Evolutionary conservation across 1,284 basidiomycete genomes (phyloP).

Genomic region (Puccinia hordei): DNA sequence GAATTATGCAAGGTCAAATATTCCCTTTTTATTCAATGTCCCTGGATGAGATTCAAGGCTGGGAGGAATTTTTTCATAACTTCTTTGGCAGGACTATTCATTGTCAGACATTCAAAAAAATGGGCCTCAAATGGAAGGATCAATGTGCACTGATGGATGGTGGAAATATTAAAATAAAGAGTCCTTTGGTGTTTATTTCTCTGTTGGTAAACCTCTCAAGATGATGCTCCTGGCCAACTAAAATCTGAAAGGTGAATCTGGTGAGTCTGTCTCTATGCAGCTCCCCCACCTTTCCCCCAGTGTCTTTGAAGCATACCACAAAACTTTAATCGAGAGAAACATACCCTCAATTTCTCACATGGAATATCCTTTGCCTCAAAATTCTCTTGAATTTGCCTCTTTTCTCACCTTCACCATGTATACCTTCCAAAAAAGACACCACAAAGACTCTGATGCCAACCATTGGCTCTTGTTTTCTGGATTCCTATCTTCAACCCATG

Average conservation of each 20-base stretch:
- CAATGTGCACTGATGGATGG: not conserved
- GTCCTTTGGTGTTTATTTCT: not conserved
- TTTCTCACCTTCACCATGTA: too few species aligned
- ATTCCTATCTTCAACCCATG: conserved; percentile 1
- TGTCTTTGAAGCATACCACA: too few species aligned
- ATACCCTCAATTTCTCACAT: too few species aligned
- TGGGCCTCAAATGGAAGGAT: not conserved
- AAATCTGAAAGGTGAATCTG: not conserved
- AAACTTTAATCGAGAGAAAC: too few species aligned
- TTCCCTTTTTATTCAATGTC: too few species aligned
- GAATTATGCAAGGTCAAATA: too few species aligned
- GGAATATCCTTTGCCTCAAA: too few species aligned
- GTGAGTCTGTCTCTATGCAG: not conserved
- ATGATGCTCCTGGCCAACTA: not conserved
- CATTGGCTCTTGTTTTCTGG: conserved; percentile 1
- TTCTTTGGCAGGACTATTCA: too few species aligned
- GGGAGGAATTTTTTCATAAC: too few species aligned
- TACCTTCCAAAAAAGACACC: not conserved
- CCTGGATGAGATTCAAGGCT: too few species aligned
- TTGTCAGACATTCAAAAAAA: not conserved
- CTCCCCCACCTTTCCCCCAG: not conserved
- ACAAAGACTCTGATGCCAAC: not conserved
- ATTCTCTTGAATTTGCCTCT: too few species aligned
- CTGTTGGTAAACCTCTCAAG: not conserved
- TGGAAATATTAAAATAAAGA: not conserved